phyloP scores from a whole-genome alignment of 1,284 basidiomycete genomes.

The Sphaerobolus stellatus region DNA sequence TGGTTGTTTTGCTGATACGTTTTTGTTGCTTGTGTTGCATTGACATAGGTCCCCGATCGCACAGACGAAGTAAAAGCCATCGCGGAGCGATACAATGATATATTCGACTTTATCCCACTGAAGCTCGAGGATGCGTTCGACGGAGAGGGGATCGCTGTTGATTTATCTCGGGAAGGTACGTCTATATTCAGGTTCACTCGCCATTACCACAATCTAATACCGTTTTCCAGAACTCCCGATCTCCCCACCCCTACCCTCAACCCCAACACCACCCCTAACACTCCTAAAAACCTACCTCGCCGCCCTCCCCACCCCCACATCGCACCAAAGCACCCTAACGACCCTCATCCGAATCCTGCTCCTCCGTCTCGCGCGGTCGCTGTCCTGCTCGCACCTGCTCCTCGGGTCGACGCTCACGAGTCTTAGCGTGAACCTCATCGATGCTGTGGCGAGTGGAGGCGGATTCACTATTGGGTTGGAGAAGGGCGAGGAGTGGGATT shows the following conservation, averaged over 20 bases:
- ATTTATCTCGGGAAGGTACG: constrained; percentile 55
- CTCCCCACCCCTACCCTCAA: not conserved
- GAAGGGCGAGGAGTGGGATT: constrained; percentile 63
- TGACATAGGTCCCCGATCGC: constrained; percentile 51
- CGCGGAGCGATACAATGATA: constrained; percentile 39
- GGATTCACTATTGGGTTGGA: constrained; percentile 78
- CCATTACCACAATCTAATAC: not conserved
- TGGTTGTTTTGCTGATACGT: too few relatives aligned
- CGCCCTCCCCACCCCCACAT: constrained; percentile 76
- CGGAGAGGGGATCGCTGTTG: constrained; percentile 39
- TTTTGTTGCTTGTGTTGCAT: constrained; percentile 11
- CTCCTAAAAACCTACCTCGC: constrained; percentile 61
- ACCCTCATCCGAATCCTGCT: constrained; percentile 70
- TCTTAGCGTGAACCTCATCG: constrained; percentile 75
- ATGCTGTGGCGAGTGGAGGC: constrained; percentile 74
- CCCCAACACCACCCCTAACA: constrained; percentile 39
- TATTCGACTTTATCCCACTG: constrained; percentile 57
- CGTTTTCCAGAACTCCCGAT: not conserved
- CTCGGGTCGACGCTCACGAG: constrained; percentile 83
- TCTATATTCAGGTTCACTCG: constrained; percentile 16
- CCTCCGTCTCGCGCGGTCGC: constrained; percentile 59
- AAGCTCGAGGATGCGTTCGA: constrained; percentile 74
- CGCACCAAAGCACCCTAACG: constrained; percentile 61
- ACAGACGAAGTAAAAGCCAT: constrained; percentile 52
- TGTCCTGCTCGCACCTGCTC: constrained; percentile 69